Evolutionary conservation across 1,284 basidiomycete species (phyloP).

Genomic region (Puccinia horiana): DNA sequence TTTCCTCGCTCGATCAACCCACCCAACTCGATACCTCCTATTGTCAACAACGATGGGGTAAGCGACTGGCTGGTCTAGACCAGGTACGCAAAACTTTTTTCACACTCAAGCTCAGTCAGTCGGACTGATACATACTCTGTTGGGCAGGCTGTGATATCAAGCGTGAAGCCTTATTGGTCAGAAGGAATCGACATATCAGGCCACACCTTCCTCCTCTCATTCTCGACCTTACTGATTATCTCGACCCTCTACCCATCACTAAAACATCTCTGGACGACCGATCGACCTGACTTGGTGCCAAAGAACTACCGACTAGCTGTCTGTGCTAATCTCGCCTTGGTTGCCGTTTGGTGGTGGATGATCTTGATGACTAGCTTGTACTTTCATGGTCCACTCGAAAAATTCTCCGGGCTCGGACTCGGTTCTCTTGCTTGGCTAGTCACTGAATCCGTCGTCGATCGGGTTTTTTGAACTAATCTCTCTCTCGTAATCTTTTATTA

Average conservation of each 20-base stretch:
- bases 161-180: constrained; percentile 18
- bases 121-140: neutral
- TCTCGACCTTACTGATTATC: constrained; percentile 55
- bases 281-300: neutral
- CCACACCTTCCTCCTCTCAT: constrained; percentile 57
- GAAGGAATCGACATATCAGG: constrained; percentile 59
- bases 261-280: neutral
- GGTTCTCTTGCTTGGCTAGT: constrained; percentile 54
- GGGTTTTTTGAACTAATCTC: neutral
- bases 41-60: constrained; percentile 37
- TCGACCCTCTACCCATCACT: constrained; percentile 38
- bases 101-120: too few species aligned
- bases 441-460: constrained; percentile 52
- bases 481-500: neutral
- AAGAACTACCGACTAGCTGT: neutral
- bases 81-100: constrained; percentile 2
- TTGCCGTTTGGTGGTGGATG: constrained; percentile 56
- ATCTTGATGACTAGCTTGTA: constrained; percentile 57
- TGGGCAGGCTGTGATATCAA: neutral
- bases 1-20: neutral
- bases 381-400: constrained; percentile 58
- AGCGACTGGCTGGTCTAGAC: constrained; percentile 7
- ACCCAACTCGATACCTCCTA: constrained; percentile 12
- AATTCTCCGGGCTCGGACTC: constrained; percentile 55
- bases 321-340: constrained; percentile 50